These are phyloP conservation scores for Phytophthora boehmeriae DNA, from an alignment of 352 stramenopile genomes.

Conservation along the genomic window DNA sequence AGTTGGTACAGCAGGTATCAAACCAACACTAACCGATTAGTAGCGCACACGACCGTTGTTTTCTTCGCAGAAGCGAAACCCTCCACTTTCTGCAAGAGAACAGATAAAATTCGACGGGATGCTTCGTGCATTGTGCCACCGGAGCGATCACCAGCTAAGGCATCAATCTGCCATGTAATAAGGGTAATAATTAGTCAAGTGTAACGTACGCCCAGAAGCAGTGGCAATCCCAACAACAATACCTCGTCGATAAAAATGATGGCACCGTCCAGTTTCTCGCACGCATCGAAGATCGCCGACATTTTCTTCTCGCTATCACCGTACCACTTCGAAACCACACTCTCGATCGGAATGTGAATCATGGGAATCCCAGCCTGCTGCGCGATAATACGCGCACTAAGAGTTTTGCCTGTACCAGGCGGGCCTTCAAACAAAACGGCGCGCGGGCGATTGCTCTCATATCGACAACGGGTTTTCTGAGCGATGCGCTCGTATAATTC, in stretches of 20 bases:
- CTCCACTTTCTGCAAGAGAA: constrained; percentile 93
- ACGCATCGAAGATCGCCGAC: constrained; percentile 94
- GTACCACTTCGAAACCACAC: constrained; percentile 95
- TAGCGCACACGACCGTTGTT: constrained; percentile 93
- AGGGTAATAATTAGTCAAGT: constrained; percentile 1
- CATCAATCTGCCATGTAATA: constrained; percentile 75
- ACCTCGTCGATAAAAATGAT: constrained; percentile 97
- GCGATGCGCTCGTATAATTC: constrained; percentile 92
- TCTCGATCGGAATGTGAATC: constrained; percentile 94
- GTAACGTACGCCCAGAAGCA: not conserved
- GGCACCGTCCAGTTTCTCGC: constrained; percentile 89
- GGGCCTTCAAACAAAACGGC: constrained; percentile 94
- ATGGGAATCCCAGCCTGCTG: constrained; percentile 92
- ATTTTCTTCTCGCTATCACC: constrained; percentile 96
- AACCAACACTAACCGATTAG: constrained; percentile 68
- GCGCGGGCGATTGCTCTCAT: constrained; percentile 89
- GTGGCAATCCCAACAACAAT: constrained; percentile 1
- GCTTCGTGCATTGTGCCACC: constrained; percentile 93
- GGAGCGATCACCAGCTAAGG: constrained; percentile 88
- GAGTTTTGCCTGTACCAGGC: constrained; percentile 94
- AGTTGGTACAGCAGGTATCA: not conserved
- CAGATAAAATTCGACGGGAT: constrained; percentile 90
- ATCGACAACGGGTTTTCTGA: constrained; percentile 87
- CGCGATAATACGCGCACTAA: constrained; percentile 94
- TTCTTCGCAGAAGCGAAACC: constrained; percentile 93